These are phyloP conservation scores for Uncinocarpus reesii DNA, from an alignment of 2,329 filamentous ascomycete species.

Conservation along the genomic window DNA sequence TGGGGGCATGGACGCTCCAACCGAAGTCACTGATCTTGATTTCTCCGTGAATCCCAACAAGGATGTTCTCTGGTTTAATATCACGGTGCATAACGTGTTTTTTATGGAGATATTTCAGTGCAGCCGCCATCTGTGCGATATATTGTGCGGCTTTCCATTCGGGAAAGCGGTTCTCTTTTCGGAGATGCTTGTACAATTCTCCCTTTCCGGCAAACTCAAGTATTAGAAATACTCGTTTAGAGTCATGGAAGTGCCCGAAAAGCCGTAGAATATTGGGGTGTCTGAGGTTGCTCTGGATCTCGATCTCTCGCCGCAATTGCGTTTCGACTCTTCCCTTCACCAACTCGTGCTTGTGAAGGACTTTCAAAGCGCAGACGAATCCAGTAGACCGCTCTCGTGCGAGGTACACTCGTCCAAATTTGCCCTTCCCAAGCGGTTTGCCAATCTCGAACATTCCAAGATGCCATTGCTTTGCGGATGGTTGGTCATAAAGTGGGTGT, in stretches of 20 bases:
- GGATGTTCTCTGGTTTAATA: slow-evolving; percentile 96
- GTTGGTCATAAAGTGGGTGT: slow-evolving; percentile 47
- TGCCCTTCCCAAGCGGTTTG: slow-evolving; percentile 73
- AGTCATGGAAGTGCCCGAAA: slow-evolving; percentile 82
- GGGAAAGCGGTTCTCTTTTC: slow-evolving; percentile 66
- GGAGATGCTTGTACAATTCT: slow-evolving; percentile 78
- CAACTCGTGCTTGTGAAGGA: slow-evolving; percentile 73
- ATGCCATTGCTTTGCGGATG: slow-evolving; percentile 55
- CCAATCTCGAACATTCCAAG: slow-evolving; percentile 92
- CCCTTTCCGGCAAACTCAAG: slow-evolving; percentile 78
- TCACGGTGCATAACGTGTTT: slow-evolving; percentile 97
- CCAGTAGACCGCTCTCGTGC: slow-evolving; percentile 67
- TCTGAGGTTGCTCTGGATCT: slow-evolving; percentile 78
- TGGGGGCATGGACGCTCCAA: slow-evolving; percentile 96
- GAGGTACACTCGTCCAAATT: slow-evolving; percentile 78
- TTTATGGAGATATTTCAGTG: slow-evolving; percentile 80
- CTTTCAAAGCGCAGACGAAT: slow-evolving; percentile 79
- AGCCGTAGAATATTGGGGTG: slow-evolving; percentile 77
- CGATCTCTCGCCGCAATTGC: slow-evolving; percentile 77
- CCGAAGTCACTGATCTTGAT: slow-evolving; percentile 98
- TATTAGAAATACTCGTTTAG: slow-evolving; percentile 76
- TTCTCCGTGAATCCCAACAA: slow-evolving; percentile 91
- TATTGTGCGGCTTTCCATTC: slow-evolving; percentile 83
- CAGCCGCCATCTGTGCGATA: slow-evolving; percentile 82
- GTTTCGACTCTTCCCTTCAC: slow-evolving; percentile 74